Evolutionary conservation across 2,329 filamentous ascomycete species (phyloP), one percentile per base, ranked within the genome.

Genomic region (Scedosporium dehoogii): DNA sequence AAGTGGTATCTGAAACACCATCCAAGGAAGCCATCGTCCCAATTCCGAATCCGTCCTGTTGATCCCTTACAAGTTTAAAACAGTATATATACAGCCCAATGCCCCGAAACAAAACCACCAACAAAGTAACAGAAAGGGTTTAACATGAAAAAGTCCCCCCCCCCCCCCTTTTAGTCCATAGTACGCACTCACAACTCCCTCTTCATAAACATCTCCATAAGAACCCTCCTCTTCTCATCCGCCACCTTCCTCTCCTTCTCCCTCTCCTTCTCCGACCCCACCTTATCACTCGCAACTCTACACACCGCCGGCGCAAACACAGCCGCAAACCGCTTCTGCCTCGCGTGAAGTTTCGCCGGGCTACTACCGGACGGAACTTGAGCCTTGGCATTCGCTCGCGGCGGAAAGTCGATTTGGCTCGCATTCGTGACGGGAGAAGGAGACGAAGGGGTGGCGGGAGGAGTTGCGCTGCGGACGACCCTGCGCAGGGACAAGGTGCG

Each of bases 141-240:
- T 48, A 18, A 48, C 44, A 48, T 18, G n/a, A 48, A 48, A 18
- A 46, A 7, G 14, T n/a, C n/a, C 18, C 16, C n/a, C n/a, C n/a
- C n/a, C n/a, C n/a, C n/a, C n/a, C n/a, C n/a, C n/a, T n/a, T n/a
- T n/a, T n/a, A n/a, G n/a, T n/a, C n/a, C n/a, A n/a, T 3, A n/a
- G 4, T 10, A 18, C 2, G 9, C 16, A 4, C 4, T 59, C 41
- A 59, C n/a, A 70, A 67, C 58, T 75, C 73, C 55, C 69, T 69
- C 63, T 71, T 69, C 62, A 78, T 62, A 65, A 96, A 96, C 29
- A 91, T 75, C 70, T 92, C 89, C 33, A 96, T 71, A 12, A 92
- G 74, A 9, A 80, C 80, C 62, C 80, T 79, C 76, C 86, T 88
- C 70, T 83, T 83, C 63, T 89, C 89, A 65, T 87, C 85, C 14